Conservation (phyloP, 2,329 filamentous ascomycete species). For the Periconia sp. region DNA sequence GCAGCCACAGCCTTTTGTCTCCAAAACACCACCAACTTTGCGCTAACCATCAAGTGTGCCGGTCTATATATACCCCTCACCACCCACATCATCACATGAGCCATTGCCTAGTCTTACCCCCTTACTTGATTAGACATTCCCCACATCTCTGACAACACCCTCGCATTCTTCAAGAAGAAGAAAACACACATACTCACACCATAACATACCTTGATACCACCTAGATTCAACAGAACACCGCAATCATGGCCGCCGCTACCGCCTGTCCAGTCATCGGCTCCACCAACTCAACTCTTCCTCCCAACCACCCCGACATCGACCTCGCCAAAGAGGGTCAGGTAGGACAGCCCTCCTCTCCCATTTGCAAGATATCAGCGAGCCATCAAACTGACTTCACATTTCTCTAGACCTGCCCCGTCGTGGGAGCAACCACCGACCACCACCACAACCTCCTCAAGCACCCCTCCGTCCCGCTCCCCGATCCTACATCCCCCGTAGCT, state of each 20-base stretch:
- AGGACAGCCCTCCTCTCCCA: background rate
- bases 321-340: slow-evolving; percentile 42
- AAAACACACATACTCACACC: background rate
- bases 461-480: slow-evolving; percentile 36
- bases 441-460: slow-evolving; percentile 48
- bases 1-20: background rate
- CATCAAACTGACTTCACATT: background rate
- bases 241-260: slow-evolving; percentile 3
- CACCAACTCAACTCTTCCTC: slow-evolving; percentile 47
- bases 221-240: background rate
- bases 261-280: slow-evolving; percentile 43
- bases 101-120: background rate
- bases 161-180: background rate
- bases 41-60: background rate
- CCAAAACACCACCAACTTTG: background rate
- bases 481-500: slow-evolving; percentile 29
- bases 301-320: slow-evolving; percentile 46
- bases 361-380: background rate
- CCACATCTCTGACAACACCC: background rate
- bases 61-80: slow-evolving; percentile 2
- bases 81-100: background rate
- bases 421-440: slow-evolving; percentile 49
- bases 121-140: background rate
- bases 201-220: background rate
- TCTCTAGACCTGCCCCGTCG: slow-evolving; percentile 43